These are phyloP conservation scores for Cucurbita ficifolia DNA, from an alignment of 306 rosid species.

Conservation along the genomic window DNA sequence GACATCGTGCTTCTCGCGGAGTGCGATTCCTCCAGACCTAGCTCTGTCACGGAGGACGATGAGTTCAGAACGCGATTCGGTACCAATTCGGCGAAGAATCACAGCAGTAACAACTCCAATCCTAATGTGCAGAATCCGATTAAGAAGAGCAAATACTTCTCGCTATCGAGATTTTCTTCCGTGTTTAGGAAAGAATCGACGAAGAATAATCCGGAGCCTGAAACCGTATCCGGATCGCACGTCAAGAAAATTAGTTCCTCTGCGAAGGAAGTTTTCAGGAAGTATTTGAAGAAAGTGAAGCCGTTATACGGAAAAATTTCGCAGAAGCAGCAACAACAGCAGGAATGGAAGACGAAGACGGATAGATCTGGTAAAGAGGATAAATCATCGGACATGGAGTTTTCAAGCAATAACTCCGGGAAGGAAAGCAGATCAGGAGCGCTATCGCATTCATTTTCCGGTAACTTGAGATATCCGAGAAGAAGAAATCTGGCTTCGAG, in stretches of 20 bases:
- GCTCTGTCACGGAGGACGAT: constrained; percentile 58
- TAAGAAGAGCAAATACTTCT: constrained; percentile 56
- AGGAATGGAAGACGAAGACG: constrained; percentile 15
- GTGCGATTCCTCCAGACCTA: constrained; percentile 64
- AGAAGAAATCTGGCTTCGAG: constrained; percentile 51
- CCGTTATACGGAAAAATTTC: constrained; percentile 46
- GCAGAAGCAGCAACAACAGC: constrained; percentile 1
- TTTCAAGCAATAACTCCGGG: neutral
- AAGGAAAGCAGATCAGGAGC: constrained; percentile 14
- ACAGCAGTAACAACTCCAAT: neutral
- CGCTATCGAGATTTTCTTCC: constrained; percentile 66
- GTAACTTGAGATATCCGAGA: constrained; percentile 58
- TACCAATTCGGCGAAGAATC: neutral
- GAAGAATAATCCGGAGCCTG: constrained; percentile 2
- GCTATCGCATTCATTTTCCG: constrained; percentile 61
- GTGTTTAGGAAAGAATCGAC: constrained; percentile 47
- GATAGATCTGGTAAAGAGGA: constrained; percentile 22
- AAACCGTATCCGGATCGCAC: constrained; percentile 18
- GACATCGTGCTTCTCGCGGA: constrained; percentile 39
- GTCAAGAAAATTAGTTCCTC: constrained; percentile 49
- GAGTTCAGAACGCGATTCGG: constrained; percentile 28
- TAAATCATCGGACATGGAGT: neutral
- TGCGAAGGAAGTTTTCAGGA: constrained; percentile 58
- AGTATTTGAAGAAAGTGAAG: constrained; percentile 74
- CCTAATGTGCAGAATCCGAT: constrained; percentile 14